Evolutionary conservation across 805 yeast species (phyloP).

Genomic region (Torulaspora maleeae): DNA sequence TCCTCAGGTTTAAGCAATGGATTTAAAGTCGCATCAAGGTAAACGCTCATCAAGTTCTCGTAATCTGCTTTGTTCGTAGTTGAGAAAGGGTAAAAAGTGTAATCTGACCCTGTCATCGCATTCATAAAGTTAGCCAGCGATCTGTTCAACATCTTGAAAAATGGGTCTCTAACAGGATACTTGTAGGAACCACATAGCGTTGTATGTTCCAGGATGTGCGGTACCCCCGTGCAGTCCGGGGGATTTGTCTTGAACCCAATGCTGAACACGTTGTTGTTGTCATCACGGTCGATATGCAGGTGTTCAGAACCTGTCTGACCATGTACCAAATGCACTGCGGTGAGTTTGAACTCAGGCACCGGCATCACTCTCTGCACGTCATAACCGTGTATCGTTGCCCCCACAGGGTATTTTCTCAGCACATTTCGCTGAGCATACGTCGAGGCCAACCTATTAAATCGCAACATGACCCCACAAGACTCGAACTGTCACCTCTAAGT

Average conservation of each 20-base stretch:
- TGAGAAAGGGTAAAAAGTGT: slow-evolving; percentile 92
- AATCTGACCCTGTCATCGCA: slow-evolving; percentile 98
- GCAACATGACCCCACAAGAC: slow-evolving; percentile 18
- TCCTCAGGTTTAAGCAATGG: slow-evolving; percentile 77
- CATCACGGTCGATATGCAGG: slow-evolving; percentile 79
- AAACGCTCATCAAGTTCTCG: slow-evolving; percentile 78
- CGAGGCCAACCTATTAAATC: slow-evolving; percentile 26
- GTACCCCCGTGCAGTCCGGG: slow-evolving; percentile 91
- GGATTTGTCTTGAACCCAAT: slow-evolving; percentile 91
- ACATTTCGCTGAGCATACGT: slow-evolving; percentile 32
- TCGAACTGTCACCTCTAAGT: background rate
- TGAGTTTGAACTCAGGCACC: slow-evolving; percentile 76
- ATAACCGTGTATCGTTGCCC: slow-evolving; percentile 61
- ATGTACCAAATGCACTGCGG: slow-evolving; percentile 73
- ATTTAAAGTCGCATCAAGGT: slow-evolving; percentile 78
- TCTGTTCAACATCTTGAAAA: slow-evolving; percentile 92
- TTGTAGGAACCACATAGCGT: slow-evolving; percentile 89
- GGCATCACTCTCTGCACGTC: slow-evolving; percentile 56
- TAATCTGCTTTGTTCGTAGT: slow-evolving; percentile 85
- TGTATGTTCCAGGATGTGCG: slow-evolving; percentile 94
- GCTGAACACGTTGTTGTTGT: slow-evolving; percentile 81
- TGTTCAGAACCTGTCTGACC: slow-evolving; percentile 69
- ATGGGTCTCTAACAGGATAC: slow-evolving; percentile 94
- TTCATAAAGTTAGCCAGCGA: slow-evolving; percentile 97
- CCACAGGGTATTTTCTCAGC: slow-evolving; percentile 58